These are phyloP conservation scores for Salvia rosmarinus DNA, from an alignment of 257 asterid species.

Conservation along the genomic window DNA sequence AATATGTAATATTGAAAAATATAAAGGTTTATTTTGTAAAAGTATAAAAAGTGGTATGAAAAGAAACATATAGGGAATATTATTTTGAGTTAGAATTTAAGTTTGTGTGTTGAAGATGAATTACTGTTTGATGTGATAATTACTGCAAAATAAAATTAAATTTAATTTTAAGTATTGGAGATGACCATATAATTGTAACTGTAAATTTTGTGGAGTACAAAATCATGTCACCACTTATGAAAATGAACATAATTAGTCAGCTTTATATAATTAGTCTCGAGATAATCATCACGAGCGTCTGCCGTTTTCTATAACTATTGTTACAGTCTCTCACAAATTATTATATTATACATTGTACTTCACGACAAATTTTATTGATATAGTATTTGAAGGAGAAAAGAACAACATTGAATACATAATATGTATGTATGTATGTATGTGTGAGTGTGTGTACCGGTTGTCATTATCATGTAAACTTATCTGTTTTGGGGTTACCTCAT, in stretches of 20 bases:
- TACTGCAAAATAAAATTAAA: too few species aligned
- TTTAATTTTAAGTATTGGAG: too few species aligned
- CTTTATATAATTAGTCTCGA: neutral
- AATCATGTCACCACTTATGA: neutral
- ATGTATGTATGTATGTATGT: too few species aligned
- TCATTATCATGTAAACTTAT: constrained; percentile 29
- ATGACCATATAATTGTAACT: neutral
- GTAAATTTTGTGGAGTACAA: too few species aligned
- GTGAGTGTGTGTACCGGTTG: constrained; percentile 4
- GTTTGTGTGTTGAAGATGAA: too few species aligned
- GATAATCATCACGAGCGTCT: neutral
- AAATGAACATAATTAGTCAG: neutral
- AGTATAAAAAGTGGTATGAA: too few species aligned
- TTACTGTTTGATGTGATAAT: too few species aligned
- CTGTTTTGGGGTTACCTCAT: constrained; percentile 29
- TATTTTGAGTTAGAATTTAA: too few species aligned
- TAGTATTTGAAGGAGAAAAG: constrained; percentile 4
- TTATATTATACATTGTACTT: neutral
- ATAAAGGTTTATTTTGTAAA: too few species aligned
- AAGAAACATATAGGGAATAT: too few species aligned
- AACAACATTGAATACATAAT: constrained; percentile 28
- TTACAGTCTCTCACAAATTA: neutral
- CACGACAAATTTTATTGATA: neutral
- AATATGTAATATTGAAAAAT: too few species aligned
- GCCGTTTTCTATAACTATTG: neutral